Conservation (phyloP, 164 flowering plant species). For the Kingdonia uniflora region DNA sequence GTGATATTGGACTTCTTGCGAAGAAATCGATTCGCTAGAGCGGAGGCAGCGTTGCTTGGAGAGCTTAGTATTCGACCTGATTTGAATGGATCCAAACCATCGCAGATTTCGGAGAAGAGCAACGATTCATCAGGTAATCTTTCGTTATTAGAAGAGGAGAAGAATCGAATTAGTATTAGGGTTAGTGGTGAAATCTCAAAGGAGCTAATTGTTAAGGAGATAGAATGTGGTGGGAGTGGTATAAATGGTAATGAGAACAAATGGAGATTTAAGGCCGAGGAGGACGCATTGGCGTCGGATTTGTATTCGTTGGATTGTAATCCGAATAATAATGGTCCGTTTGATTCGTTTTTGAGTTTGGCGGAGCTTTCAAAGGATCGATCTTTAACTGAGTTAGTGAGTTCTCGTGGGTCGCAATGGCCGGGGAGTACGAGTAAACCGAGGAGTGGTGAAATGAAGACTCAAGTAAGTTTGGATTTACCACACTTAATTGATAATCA, state of each 20-base stretch:
- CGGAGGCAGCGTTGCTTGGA: conserved; percentile 81
- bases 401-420: conserved; percentile 20
- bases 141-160: too few species aligned
- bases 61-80: conserved; percentile 55
- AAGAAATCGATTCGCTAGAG: conserved; percentile 51
- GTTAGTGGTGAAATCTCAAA: conserved; percentile 32
- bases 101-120: conserved; percentile 24
- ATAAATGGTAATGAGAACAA: conserved; percentile 22
- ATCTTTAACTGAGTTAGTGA: too few species aligned
- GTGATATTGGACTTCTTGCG: conserved; percentile 60
- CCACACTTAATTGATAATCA: conserved; percentile 33
- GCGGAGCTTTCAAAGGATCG: conserved; percentile 13
- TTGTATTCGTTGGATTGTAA: conserved; percentile 41
- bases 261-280: conserved; percentile 25
- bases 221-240: conserved; percentile 49
- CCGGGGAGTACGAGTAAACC: conserved; percentile 44
- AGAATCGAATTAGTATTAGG: conserved; percentile 16
- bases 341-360: conserved; percentile 14
- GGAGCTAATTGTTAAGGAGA: conserved; percentile 71
- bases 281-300: conserved; percentile 38
- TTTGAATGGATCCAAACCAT: conserved; percentile 44
- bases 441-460: conserved; percentile 28
- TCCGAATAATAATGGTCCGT: conserved; percentile 33
- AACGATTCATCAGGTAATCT: too few species aligned
- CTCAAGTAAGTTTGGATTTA: conserved; percentile 40